Evolutionary conservation across 2,329 filamentous ascomycete genomes (phyloP), one percentile per base, ranked within the genome.

Genomic region (Talaromyces sp.): DNA sequence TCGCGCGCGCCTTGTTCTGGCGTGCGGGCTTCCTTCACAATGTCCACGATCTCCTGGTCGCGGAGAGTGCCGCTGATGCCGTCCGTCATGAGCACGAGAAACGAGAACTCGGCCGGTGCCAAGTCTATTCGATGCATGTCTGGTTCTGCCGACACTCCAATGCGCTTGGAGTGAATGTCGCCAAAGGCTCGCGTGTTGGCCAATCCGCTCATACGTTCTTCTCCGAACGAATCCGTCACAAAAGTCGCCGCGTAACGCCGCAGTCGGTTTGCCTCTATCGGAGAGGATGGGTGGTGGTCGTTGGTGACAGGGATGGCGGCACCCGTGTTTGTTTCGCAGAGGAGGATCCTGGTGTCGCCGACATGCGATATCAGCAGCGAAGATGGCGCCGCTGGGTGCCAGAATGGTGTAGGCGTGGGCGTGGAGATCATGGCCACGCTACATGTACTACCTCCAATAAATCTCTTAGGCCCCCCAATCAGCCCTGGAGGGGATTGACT

Each of bases 151-250:
- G 89, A 93, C 13, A 99, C 93, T 29, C 95, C 95, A 57, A 98
- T 88, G 58, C 93, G 89, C 77, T 99, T 99, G 60, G 87, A 90
- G 35, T 84, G 84, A 77, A 97, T 91, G 78, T 99, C 95, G 27
- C 95, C 95, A 72, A 99, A 98, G 4, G 95, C 84, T 31, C 95
- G 89, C 32, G 91, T 96, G 77, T 99, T 99, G 67, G 95, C 95
- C 0, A 99, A 83, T 0, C 95, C 93, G 14, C 88, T 88, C 75
- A 99, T 95, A 67, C 95, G 91, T 77, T 98, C 93, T 77, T 99
- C 95, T 70, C 95, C 95, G 73, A 99, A 99, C 35, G 91, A 96
- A 77, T 99, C 95, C 0, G 93, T 95, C 19, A 96, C 89, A 72
- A 98, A 93, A 2, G 89, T 88, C 31, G 89, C 86, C 1, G 92